These are phyloP conservation scores for Austroboletus novae-zelandiae DNA, from an alignment of 1,284 basidiomycete genomes.

Conservation along the genomic window DNA sequence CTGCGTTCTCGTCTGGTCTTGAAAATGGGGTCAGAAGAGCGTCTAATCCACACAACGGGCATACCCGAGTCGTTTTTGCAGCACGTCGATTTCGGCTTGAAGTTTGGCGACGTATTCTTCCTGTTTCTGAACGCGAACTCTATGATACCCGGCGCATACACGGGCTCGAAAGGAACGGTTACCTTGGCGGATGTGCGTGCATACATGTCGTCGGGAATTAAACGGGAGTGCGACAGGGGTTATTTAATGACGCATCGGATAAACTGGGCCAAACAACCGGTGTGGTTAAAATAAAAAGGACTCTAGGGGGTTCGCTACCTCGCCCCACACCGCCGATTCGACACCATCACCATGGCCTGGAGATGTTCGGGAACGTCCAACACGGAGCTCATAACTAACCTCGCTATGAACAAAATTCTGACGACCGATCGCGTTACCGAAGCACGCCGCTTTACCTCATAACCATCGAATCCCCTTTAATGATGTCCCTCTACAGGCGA, in stretches of 20 bases:
- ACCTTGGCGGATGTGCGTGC: conserved; percentile 32
- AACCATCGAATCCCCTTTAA: neutral
- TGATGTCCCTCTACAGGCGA: conserved; percentile 48
- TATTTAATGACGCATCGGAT: neutral
- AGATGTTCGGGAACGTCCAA: conserved; percentile 69
- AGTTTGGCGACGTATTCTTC: conserved; percentile 51
- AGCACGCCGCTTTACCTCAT: conserved; percentile 31
- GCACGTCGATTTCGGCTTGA: conserved; percentile 48
- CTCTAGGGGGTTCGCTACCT: no score
- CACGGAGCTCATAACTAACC: conserved; percentile 68
- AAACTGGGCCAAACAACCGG: conserved; percentile 17
- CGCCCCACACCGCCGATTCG: no score
- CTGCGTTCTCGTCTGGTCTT: conserved; percentile 55
- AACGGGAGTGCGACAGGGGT: conserved; percentile 1
- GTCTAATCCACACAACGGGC: conserved; percentile 13
- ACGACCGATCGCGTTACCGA: conserved; percentile 47
- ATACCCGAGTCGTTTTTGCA: conserved; percentile 58
- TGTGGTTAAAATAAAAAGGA: no score
- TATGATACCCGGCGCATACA: no score
- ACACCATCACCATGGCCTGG: conserved; percentile 68
- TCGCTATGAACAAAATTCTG: conserved; percentile 56
- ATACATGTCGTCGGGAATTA: conserved; percentile 18
- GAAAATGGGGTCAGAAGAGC: conserved; percentile 1
- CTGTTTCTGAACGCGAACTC: conserved; percentile 43
- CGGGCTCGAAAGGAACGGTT: neutral